phyloP scores from a whole-genome alignment of 257 asterid genomes.

The Nicotiana benthamiana region DNA sequence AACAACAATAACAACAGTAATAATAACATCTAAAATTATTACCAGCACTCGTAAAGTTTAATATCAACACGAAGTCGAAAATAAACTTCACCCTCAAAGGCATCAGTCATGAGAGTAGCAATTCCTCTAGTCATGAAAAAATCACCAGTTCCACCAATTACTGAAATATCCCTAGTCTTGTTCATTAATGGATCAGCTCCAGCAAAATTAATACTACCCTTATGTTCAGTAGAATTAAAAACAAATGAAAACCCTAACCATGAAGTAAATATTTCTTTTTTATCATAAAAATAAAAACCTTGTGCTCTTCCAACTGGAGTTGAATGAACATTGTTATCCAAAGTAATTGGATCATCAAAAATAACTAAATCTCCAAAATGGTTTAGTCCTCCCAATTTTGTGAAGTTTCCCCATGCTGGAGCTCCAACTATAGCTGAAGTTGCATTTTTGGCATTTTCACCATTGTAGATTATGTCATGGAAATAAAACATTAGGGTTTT shows the following conservation, averaged over 20 bases:
- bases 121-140: constrained; percentile 85
- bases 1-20: not conserved
- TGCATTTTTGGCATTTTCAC: constrained; percentile 52
- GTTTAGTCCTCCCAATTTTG: constrained; percentile 29
- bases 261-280: constrained; percentile 35
- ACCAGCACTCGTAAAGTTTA: constrained; percentile 70
- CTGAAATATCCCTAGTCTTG: constrained; percentile 71
- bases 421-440: constrained; percentile 62
- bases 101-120: constrained; percentile 63
- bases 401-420: constrained; percentile 60
- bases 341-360: constrained; percentile 72
- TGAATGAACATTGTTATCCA: constrained; percentile 59
- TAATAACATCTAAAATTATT: not conserved
- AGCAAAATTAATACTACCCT: constrained; percentile 56
- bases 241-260: constrained; percentile 71
- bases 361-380: constrained; percentile 58
- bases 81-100: constrained; percentile 61
- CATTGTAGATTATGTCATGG: constrained; percentile 73
- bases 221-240: constrained; percentile 49
- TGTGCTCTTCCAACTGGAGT: constrained; percentile 71
- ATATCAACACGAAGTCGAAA: constrained; percentile 57
- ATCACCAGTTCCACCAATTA: constrained; percentile 82
- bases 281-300: constrained; percentile 58
- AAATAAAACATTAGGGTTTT: constrained; percentile 45
- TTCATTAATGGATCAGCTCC: constrained; percentile 76